Percentiles rank a stretch among this genome's conserved stretches.
Evolutionary conservation across 371 early-diverging fungal genomes (phyloP).

Genomic region (Apophysomyces ossiformis): DNA sequence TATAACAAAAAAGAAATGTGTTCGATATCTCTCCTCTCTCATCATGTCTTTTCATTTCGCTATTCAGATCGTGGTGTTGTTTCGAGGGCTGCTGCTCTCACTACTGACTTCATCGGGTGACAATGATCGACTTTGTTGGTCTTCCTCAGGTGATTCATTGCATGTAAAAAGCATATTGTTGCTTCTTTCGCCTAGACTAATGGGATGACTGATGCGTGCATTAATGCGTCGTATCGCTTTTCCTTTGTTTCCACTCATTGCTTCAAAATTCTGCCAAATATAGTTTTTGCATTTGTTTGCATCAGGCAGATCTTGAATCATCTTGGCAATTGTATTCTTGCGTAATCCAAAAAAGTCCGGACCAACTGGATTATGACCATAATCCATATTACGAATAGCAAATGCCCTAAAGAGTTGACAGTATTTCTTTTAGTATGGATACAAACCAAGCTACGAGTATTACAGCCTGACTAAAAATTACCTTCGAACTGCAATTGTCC

Average conservation of each 20-base stretch:
- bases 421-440: too few species aligned
- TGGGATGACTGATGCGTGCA: conserved; percentile 11
- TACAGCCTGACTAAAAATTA: background rate
- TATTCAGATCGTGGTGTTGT: conserved; percentile 11
- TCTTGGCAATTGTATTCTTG: conserved; percentile 81
- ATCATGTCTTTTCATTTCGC: background rate
- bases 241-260: conserved; percentile 17
- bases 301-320: conserved; percentile 86
- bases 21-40: conserved; percentile 10
- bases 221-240: conserved; percentile 15
- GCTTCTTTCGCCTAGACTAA: background rate
- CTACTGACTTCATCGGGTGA: conserved; percentile 1
- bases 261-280: conserved; percentile 68
- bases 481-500: conserved; percentile 46
- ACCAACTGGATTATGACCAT: conserved; percentile 81
- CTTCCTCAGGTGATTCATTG: conserved; percentile 6
- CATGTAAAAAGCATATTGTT: conserved; percentile 1
- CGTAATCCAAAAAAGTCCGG: conserved; percentile 91
- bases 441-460: background rate
- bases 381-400: conserved; percentile 75
- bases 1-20: background rate
- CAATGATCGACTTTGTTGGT: background rate
- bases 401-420: conserved; percentile 26
- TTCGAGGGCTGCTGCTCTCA: background rate
- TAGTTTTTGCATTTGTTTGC: conserved; percentile 77